Evolutionary conservation across 2,329 filamentous ascomycete genomes (phyloP).

Genomic region (Colletotrichum salicis): DNA sequence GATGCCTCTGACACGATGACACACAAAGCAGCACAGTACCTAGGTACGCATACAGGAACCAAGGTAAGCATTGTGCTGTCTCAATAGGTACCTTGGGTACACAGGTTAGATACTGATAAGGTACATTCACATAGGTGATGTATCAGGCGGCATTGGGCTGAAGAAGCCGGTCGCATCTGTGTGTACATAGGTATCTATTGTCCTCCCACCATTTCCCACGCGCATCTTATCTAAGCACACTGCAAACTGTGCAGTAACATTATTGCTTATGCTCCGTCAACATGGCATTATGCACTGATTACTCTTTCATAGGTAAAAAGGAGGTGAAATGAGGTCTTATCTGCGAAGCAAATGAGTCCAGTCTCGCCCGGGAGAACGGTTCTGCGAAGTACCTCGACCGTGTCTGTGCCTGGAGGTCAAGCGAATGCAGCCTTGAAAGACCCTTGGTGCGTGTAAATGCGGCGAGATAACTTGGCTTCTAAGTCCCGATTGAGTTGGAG

Average conservation of each 20-base stretch:
- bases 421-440: constrained; percentile 4
- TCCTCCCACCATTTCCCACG: too few relatives aligned
- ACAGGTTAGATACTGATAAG: too few relatives aligned
- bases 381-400: background rate
- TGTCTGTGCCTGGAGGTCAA: constrained; percentile 3
- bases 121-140: too few relatives aligned
- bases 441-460: constrained; percentile 14
- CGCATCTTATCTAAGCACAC: background rate
- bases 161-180: background rate
- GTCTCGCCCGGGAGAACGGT: background rate
- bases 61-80: background rate
- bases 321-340: constrained; percentile 18
- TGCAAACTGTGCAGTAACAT: background rate
- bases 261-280: background rate
- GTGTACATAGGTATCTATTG: background rate
- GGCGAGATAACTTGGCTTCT: too few relatives aligned
- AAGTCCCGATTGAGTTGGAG: too few relatives aligned
- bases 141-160: background rate
- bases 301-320: constrained; percentile 1
- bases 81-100: too few relatives aligned
- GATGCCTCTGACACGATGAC: background rate
- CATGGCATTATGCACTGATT: background rate
- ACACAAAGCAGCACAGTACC: too few relatives aligned
- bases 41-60: too few relatives aligned
- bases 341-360: constrained; percentile 3